Base-by-base conservation (phyloP, 2,329 filamentous ascomycete genomes). In the Phaeosphaeria sp. region DNA sequence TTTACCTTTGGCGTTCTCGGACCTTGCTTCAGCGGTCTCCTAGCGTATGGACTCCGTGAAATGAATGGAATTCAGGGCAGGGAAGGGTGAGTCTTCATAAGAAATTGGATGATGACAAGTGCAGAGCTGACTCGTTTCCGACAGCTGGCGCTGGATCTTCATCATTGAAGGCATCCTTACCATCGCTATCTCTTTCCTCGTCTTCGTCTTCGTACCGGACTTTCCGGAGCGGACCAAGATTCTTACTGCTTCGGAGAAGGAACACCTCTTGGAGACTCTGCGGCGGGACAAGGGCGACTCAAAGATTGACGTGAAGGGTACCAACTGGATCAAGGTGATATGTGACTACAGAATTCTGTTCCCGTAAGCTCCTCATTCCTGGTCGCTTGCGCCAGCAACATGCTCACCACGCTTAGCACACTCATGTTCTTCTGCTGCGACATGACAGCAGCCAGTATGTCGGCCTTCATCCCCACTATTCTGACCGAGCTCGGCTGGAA, bases 81-180 rank as follows among this genome's bases (percentile, higher is more conserved):
- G 42, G 63, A 71, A 53, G 68, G 70, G 15, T 72, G 66, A 9
- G 47, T 36, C 3, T 27, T 22, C 18, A n/a, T 33, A 13, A 13
- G 2, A 24, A n/a, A 4, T 6, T 27, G n/a, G 5, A 22, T 44
- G 21, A 7, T 22, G 6, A 22, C 8, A 42, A 2, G 21, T 44
- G 30, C 11, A 7, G 21, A 44, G 42, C 42, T 44, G 18, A 44
- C 42, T 5, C 8, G 8, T 4, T 21, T n/a, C n/a, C n/a, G 3
- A 7, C 15, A 44, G 47, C 7, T 52, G 50, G 50, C 42, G 70
- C 39, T 74, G 73, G 71, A 88, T 88, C 66, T 87, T 87, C 77
- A 86, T 87, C 73, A 84, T 88, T 56, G 85, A 87, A 66, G 86
- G 85, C 1, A 63, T 86, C 48, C 59, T 85, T 53, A 87, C 85